These are phyloP conservation scores for Penicillium occitanis DNA, from an alignment of 2,329 filamentous ascomycete species.

Conservation along the genomic window DNA sequence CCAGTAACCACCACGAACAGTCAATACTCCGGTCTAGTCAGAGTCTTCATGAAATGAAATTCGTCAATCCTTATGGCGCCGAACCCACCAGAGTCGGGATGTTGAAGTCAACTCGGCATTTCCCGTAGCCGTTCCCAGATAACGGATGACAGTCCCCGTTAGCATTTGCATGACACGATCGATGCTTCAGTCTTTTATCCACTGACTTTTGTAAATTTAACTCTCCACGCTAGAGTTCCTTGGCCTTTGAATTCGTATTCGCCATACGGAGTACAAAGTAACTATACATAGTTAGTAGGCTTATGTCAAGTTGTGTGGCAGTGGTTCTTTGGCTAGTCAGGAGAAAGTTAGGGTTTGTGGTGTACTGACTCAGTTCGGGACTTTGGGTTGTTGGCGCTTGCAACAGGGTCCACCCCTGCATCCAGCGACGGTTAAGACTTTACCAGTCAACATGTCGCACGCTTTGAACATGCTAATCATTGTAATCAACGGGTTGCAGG, in stretches of 20 bases:
- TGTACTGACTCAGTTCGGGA: not conserved
- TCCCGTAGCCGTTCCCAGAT: not conserved
- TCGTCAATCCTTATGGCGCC: not conserved
- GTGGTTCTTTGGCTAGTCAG: not conserved
- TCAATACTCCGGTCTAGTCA: not conserved
- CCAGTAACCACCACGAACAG: not conserved
- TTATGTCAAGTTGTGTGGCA: not conserved
- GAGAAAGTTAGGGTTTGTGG: not conserved
- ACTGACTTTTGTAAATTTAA: too few species aligned
- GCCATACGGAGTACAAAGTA: not conserved
- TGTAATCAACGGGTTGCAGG: not conserved
- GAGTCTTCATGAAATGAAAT: not conserved
- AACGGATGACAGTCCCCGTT: not conserved
- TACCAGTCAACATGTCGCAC: not conserved
- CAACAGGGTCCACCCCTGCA: not conserved
- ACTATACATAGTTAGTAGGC: too few species aligned
- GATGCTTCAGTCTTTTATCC: too few species aligned
- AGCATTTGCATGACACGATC: too few species aligned
- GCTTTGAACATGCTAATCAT: not conserved
- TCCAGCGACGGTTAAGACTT: not conserved
- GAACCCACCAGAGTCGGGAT: not conserved
- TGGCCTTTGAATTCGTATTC: not conserved
- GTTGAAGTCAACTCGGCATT: not conserved
- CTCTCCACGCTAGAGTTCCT: not conserved
- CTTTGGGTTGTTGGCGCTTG: not conserved